phyloP scores from a whole-genome alignment of 495 filamentous ascomycete genomes.

The Neurospora discreta region DNA sequence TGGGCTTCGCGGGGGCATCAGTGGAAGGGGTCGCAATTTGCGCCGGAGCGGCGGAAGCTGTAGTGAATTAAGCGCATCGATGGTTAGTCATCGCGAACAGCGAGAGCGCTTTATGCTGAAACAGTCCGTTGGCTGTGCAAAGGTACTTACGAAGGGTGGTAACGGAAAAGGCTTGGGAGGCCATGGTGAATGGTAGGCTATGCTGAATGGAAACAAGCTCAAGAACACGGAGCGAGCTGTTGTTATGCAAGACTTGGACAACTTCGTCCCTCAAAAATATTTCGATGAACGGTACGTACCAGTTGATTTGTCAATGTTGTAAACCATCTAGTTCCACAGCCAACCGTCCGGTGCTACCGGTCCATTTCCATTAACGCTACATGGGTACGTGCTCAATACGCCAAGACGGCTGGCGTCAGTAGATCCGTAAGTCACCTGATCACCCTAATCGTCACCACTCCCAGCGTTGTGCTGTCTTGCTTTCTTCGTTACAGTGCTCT shows the following conservation, averaged over 20 bases:
- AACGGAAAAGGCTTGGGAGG: conserved; percentile 15
- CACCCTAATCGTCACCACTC: conserved; percentile 11
- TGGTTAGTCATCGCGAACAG: background rate
- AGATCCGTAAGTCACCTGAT: conserved; percentile 12
- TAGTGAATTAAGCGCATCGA: background rate
- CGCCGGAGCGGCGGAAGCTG: conserved; percentile 20
- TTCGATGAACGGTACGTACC: background rate
- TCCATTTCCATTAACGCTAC: background rate
- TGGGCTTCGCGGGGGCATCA: conserved; percentile 31
- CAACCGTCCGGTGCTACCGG: background rate
- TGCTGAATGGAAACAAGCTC: background rate
- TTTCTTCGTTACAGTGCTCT: background rate
- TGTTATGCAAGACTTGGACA: background rate
- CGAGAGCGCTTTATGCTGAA: background rate
- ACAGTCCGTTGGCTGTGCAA: background rate
- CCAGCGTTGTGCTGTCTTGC: background rate
- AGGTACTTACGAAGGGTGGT: background rate
- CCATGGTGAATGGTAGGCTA: conserved; percentile 16
- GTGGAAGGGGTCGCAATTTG: conserved; percentile 9
- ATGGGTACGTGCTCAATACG: background rate
- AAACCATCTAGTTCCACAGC: background rate
- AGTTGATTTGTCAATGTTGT: background rate
- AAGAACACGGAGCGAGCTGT: background rate
- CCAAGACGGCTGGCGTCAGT: conserved; percentile 16
- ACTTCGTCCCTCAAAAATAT: background rate